Conservation (phyloP, 495 filamentous ascomycete species). For the Chaetomium cochliodes region DNA sequence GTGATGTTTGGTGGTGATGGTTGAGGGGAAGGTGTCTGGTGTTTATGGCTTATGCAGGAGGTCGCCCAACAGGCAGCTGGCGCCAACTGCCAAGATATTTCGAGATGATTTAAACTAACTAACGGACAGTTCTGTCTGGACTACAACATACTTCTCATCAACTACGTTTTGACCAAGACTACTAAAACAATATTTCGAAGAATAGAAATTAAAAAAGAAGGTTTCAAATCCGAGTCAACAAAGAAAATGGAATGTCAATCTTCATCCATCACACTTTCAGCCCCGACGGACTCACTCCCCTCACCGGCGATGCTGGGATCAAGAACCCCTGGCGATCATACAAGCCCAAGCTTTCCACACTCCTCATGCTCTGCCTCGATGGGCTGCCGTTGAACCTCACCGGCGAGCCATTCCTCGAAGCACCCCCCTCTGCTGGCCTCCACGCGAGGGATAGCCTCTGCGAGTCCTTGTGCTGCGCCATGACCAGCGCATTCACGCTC, state of each 20-base stretch:
- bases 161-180: background rate
- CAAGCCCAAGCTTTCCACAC: slow-evolving; percentile 25
- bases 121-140: background rate
- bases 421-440: background rate
- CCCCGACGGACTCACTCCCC: slow-evolving; percentile 18
- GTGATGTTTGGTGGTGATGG: background rate
- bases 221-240: background rate
- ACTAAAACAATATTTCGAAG: background rate
- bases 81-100: slow-evolving; percentile 5
- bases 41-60: background rate
- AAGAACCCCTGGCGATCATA: slow-evolving; percentile 30
- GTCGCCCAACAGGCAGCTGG: background rate
- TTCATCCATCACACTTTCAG: slow-evolving; percentile 6
- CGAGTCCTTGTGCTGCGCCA: background rate
- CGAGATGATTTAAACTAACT: background rate
- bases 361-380: slow-evolving; percentile 15
- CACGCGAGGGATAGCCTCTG: slow-evolving; percentile 10
- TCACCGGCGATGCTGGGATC: slow-evolving; percentile 21
- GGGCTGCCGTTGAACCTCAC: background rate
- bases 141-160: background rate
- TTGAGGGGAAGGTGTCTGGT: background rate
- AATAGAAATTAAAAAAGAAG: background rate
- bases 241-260: background rate
- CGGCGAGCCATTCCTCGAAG: background rate
- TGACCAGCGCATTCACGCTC: slow-evolving; percentile 7